Percentiles rank a stretch among this genome's conserved stretches.
Evolutionary conservation across 139 green algal genomes (phyloP).

Genomic region (Zygnema circumcarinatum): DNA sequence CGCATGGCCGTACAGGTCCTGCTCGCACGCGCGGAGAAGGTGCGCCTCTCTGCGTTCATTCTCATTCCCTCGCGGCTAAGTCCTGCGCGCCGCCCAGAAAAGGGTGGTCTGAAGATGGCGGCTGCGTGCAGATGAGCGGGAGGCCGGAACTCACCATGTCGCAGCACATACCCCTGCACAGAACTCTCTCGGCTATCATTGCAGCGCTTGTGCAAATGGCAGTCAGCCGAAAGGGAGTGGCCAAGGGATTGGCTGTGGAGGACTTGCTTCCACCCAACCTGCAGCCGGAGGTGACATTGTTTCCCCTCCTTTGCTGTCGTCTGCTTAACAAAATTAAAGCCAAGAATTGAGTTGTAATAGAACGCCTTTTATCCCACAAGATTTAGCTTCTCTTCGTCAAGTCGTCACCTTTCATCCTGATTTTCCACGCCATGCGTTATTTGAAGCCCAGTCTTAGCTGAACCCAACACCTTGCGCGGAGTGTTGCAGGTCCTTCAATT

Average conservation of each 20-base stretch:
- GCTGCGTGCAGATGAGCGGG: not conserved
- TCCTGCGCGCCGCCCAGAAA: not conserved
- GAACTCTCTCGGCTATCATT: constrained; percentile 10
- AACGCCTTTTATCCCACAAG: too few species aligned
- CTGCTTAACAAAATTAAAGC: too few species aligned
- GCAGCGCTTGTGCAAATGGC: not conserved
- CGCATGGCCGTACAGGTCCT: not conserved
- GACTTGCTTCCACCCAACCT: constrained; percentile 8
- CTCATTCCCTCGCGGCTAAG: too few species aligned
- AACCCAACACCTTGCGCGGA: too few species aligned
- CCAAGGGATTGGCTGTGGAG: not conserved
- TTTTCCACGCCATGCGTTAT: too few species aligned
- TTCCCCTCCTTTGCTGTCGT: too few species aligned
- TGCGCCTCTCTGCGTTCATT: too few species aligned
- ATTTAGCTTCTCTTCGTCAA: too few species aligned
- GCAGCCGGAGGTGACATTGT: constrained; percentile 2
- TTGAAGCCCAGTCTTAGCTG: too few species aligned
- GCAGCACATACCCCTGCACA: constrained; percentile 25
- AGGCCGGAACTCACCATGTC: constrained; percentile 1
- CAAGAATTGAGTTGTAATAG: too few species aligned
- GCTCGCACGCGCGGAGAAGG: constrained; percentile 1
- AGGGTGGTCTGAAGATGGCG: constrained; percentile 1
- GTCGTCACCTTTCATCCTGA: too few species aligned
- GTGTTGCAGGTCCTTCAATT: too few species aligned
- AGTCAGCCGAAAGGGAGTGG: not conserved